Base-by-base conservation (phyloP, 495 filamentous ascomycete species). In the Parmelia sp. region DNA sequence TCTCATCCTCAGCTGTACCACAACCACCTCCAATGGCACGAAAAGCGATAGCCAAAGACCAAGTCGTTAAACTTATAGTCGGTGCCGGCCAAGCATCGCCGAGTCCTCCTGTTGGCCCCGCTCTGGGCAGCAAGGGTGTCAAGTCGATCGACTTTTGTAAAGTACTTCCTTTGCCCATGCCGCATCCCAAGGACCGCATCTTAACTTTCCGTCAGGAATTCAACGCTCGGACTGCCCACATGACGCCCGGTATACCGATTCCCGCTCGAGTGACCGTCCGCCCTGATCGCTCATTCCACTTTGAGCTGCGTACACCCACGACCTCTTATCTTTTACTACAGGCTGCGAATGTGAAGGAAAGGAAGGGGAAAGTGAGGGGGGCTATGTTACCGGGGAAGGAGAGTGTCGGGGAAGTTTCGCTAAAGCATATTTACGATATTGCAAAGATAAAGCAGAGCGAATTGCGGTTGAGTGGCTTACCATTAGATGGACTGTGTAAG, bases 101-200 rank as follows among this genome's bases (percentile, higher is more conserved):
- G 37, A 92, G 91, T 78, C 95, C 94, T n/a, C 94, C 94, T 4
- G 91, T 99, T 71, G 95, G 95, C 78, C 95, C 95, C 36, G 95
- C 94, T 53, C 82, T 99, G 67, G 94, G 94, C 74, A 92, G 89
- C 75, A 97, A 96, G 81, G 94, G 94, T 80, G 90, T 99, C 47
- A 99, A 99, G 81, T 92, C 89, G 65, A 99, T 99, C 89, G 95
- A 99, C 77, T 97, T 97, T 74, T 97, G 94, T 84, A 98, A 98
- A 84, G 94, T 97, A 71, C 47, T 33, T 44, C 55, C 35, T 31
- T n/a, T 57, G 62, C 56, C 59, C 60, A 45, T 57, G 21, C 23
- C 35, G 47, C 23, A 14, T 40, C 23, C 11, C 27, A 8, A 29
- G 3, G 14, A 61, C 40, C 53, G 12, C 29, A 10, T 17, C 55